Conservation (phyloP, 768 basidiomycete species). For the Filobasidium floriforme region DNA sequence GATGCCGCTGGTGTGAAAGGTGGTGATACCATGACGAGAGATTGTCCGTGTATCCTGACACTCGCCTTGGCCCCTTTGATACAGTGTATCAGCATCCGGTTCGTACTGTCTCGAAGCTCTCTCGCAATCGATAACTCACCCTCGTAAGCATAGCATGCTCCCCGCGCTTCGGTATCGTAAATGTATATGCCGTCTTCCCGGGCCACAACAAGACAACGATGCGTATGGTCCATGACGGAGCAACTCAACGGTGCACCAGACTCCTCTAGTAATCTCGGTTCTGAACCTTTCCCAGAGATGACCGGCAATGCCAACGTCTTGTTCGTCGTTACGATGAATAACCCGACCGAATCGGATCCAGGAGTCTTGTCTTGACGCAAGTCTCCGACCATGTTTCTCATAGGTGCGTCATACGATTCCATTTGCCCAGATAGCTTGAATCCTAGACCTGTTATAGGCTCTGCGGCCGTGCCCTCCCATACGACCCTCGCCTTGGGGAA, state of each 20-base stretch:
- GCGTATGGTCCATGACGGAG: constrained; percentile 65
- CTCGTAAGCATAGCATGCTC: constrained; percentile 84
- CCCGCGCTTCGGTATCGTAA: constrained; percentile 71
- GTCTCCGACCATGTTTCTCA: no score
- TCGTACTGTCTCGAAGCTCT: background rate
- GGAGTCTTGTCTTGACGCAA: background rate
- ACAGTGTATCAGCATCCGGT: no score
- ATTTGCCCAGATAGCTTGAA: constrained; percentile 55
- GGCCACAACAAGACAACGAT: constrained; percentile 67
- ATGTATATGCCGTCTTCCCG: constrained; percentile 86
- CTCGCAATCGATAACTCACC: constrained; percentile 49
- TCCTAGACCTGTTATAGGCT: constrained; percentile 87
- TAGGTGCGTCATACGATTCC: background rate
- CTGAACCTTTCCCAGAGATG: constrained; percentile 62
- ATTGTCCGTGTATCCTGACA: constrained; percentile 69
- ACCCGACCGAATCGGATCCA: constrained; percentile 41
- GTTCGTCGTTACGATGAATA: constrained; percentile 84
- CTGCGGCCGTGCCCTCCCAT: constrained; percentile 66
- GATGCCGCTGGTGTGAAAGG: constrained; percentile 63
- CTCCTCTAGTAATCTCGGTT: constrained; percentile 70
- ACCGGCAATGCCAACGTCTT: constrained; percentile 64
- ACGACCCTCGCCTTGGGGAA: constrained; percentile 80
- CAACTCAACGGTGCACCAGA: constrained; percentile 72
- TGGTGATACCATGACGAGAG: constrained; percentile 82
- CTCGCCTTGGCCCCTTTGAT: constrained; percentile 63